Percentiles rank a stretch among this genome's conserved stretches.
phyloP scores from a whole-genome alignment of 2,329 filamentous ascomycete species.

The Nectriaceae sp. region DNA sequence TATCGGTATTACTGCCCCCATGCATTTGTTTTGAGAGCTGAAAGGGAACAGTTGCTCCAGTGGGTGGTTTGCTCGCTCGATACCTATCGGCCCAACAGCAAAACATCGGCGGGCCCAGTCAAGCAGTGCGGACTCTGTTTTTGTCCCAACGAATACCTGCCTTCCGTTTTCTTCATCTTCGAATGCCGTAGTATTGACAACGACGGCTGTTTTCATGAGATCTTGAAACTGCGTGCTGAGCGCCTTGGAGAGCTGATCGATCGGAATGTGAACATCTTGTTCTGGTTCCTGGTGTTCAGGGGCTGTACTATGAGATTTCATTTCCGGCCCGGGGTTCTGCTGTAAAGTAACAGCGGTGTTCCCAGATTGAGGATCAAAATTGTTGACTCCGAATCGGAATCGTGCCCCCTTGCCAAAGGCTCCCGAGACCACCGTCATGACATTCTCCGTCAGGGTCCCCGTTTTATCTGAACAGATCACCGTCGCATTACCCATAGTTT shows the following conservation, averaged over 20 bases:
- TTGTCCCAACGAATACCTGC: conserved; percentile 52
- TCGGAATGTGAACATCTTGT: conserved; percentile 39
- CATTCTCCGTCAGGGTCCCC: conserved; percentile 55
- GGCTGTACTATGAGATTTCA: too few species aligned
- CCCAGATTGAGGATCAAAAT: too few species aligned
- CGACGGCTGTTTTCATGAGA: conserved; percentile 33
- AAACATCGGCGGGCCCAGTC: conserved; percentile 51
- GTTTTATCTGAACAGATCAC: conserved; percentile 72
- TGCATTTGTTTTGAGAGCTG: conserved; percentile 55
- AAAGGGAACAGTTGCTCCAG: conserved; percentile 54
- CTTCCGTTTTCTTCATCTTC: conserved; percentile 48
- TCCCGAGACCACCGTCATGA: conserved; percentile 74
- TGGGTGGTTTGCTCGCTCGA: conserved; percentile 48
- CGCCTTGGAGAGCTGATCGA: conserved; percentile 12
- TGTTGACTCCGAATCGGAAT: conserved; percentile 50
- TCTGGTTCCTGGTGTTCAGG: conserved; percentile 6
- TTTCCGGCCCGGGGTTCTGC: too few species aligned
- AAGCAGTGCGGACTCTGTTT: conserved; percentile 57
- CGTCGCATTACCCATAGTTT: conserved; percentile 71
- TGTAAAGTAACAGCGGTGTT: too few species aligned
- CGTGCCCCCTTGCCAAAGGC: conserved; percentile 12
- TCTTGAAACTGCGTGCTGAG: conserved; percentile 17
- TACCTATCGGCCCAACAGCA: conserved; percentile 47
- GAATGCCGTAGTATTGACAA: conserved; percentile 60
- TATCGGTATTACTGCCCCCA: conserved; percentile 56